These are phyloP conservation scores for Phytophthora pistaciae DNA, from an alignment of 352 stramenopile genomes.

Conservation along the genomic window DNA sequence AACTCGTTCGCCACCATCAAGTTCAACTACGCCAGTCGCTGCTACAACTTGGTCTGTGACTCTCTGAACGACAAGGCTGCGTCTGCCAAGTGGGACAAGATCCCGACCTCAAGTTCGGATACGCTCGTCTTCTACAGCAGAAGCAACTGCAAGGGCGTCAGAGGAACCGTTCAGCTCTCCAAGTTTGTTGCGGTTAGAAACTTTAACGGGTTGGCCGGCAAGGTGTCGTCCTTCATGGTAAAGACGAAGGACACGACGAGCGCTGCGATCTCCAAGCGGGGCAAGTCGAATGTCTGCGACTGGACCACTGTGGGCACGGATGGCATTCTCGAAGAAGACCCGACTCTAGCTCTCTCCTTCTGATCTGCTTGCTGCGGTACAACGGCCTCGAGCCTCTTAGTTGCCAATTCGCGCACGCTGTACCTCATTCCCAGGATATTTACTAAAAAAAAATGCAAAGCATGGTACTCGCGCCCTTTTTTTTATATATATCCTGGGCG, in stretches of 20 bases:
- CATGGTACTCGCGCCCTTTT: neutral
- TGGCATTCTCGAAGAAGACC: neutral
- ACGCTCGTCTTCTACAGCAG: neutral
- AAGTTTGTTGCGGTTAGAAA: neutral
- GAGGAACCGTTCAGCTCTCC: neutral
- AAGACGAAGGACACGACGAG: neutral
- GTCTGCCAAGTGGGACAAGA: slow-evolving; percentile 1
- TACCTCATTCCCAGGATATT: too few species aligned
- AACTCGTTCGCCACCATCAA: neutral
- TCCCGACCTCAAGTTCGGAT: neutral
- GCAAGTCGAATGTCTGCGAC: neutral
- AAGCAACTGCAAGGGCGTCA: neutral
- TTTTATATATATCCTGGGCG: neutral
- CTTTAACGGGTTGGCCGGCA: neutral
- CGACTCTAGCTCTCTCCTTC: neutral
- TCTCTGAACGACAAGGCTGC: neutral
- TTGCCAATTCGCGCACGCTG: too few species aligned
- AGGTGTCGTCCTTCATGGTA: neutral
- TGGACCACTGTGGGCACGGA: neutral
- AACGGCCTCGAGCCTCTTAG: neutral
- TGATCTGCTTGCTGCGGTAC: neutral
- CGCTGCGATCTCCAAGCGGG: neutral
- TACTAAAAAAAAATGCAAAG: neutral
- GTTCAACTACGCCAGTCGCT: slow-evolving; percentile 1
- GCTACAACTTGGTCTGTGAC: slow-evolving; percentile 3